Base-by-base conservation (phyloP, 2,329 filamentous ascomycete species). In the Colletotrichum falcatum region DNA sequence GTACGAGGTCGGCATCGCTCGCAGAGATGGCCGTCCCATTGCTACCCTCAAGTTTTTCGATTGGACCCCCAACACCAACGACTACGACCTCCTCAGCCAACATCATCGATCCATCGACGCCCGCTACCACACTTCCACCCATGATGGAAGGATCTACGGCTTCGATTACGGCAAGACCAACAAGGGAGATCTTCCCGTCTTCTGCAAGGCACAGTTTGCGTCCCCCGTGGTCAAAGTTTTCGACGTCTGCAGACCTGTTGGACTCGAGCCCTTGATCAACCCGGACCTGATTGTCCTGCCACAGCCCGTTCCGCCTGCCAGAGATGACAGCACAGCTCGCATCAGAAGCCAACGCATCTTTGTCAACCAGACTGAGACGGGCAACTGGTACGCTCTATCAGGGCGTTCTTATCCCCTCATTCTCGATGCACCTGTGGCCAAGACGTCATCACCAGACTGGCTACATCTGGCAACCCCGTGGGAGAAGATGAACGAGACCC, bases 351-450 rank as follows among this genome's bases (percentile, higher is more conserved):
- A 88, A 72, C 90, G 89, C 66, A 90, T 98, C 0, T 97, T 96
- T 77, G 87, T 98, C 70, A 97, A 98, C 78, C 92, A 91, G 74
- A 98, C 95, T 1, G 89, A 92, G 66, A 84, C 86, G n/a, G 95
- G 95, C 37, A 92, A 93, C 71, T 98, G 95, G 94, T 99, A 95
- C 79, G 96, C 95, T 39, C 87, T 98, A 81, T 98, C 95, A 1
- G 95, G 97, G 68, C 87, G 86, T 49, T 90, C 90, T 11, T 98
- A 98, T 75, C 96, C 96, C 4, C 87, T 95, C 12, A 94, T 97
- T 35, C 91, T 95, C 28, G 89, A 94, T 63, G 91, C 86, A 0
- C 85, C 86, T 0, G 73, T 78, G 2, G 88, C 83, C 28, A 82
- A 80, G 73, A 82, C 85, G 53, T 82, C 83, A 74, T 80, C 76